Evolutionary conservation across 768 basidiomycete species (phyloP).

Genomic region (Russula lepida): DNA sequence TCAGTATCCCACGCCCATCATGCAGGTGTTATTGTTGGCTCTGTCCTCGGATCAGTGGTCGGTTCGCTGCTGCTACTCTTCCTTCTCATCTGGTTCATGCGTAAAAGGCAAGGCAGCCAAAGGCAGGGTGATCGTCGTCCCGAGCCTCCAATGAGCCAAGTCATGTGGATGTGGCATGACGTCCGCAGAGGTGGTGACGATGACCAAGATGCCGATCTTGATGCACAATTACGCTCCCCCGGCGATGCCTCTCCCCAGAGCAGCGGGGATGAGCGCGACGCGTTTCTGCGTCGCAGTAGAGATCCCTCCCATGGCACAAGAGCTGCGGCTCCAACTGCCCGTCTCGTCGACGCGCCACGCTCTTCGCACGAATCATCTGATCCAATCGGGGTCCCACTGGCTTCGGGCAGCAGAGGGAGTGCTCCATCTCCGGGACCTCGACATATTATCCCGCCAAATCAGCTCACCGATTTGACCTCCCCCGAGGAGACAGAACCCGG

Average conservation of each 20-base stretch:
- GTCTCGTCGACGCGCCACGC: slow-evolving; percentile 8
- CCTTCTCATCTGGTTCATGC: slow-evolving; percentile 24
- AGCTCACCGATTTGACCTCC: not conserved
- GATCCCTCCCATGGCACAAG: not conserved
- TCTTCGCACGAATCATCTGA: slow-evolving; percentile 1
- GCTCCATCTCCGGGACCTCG: not conserved
- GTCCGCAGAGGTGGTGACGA: not conserved
- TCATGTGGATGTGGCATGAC: slow-evolving; percentile 22
- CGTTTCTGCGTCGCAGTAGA: slow-evolving; percentile 45
- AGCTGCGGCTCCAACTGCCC: slow-evolving; percentile 6
- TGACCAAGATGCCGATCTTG: slow-evolving; percentile 9
- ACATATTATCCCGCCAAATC: slow-evolving; percentile 14
- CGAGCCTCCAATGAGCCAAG: slow-evolving; percentile 2
- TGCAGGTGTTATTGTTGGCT: slow-evolving; percentile 14
- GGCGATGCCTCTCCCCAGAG: slow-evolving; percentile 64
- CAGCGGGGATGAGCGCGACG: slow-evolving; percentile 62
- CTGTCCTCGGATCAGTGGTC: slow-evolving; percentile 17
- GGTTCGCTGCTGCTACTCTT: slow-evolving; percentile 17
- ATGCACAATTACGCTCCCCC: slow-evolving; percentile 25
- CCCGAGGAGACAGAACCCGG: slow-evolving; percentile 12
- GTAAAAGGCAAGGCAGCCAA: slow-evolving; percentile 31
- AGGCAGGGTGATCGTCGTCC: not conserved
- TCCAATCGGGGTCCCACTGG: slow-evolving; percentile 13
- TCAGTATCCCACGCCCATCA: not conserved
- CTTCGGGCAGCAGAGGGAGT: not conserved